Conservation (phyloP, 306 rosid species). For the Quillaja saponaria region DNA sequence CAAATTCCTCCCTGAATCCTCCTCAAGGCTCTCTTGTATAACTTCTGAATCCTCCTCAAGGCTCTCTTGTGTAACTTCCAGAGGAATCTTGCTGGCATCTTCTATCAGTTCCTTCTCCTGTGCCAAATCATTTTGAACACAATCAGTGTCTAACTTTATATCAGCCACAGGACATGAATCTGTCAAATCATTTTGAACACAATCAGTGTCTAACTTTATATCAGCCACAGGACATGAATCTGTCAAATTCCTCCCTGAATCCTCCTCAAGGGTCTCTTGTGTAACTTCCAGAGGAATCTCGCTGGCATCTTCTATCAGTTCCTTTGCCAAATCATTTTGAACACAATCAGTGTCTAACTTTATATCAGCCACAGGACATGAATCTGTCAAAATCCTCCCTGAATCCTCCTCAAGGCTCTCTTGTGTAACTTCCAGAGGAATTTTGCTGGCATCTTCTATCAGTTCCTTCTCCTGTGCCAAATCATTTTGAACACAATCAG, state of each 20-base stretch:
- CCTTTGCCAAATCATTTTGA: too few relatives aligned
- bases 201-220: too few relatives aligned
- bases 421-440: too few relatives aligned
- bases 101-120: conserved; percentile 18
- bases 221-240: not conserved
- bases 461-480: too few relatives aligned
- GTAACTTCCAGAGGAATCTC: too few relatives aligned
- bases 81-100: conserved; percentile 17
- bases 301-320: too few relatives aligned
- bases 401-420: not conserved
- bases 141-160: not conserved
- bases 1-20: conserved; percentile 23
- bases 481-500: too few relatives aligned
- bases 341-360: too few relatives aligned
- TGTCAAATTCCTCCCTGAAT: conserved; percentile 4
- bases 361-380: too few relatives aligned
- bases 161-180: not conserved
- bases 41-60: conserved; percentile 26
- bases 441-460: too few relatives aligned
- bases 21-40: conserved; percentile 19
- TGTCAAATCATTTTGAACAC: conserved; percentile 19
- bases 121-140: conserved; percentile 26
- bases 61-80: conserved; percentile 26
- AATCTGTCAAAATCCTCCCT: conserved; percentile 9
- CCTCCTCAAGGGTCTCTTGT: too few relatives aligned